Base-by-base conservation (phyloP, 768 basidiomycete genomes). In the Trametes cubensis region DNA sequence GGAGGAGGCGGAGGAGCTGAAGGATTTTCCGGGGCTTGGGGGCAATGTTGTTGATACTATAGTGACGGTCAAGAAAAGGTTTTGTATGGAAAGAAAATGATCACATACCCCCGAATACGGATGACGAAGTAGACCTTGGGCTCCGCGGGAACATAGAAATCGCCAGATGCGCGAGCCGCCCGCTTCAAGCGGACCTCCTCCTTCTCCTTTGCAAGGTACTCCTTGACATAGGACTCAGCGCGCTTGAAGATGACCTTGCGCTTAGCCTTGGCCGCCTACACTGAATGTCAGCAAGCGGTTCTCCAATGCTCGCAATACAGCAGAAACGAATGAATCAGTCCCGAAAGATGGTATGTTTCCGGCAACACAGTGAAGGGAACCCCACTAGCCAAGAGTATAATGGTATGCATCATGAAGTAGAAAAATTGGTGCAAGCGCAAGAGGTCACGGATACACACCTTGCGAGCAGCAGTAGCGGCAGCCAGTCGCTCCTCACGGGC, bases 21-120 rank as follows among this genome's bases (percentile, higher is more conserved):
- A 99, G 80, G 75, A 99, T 98, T 85, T 99, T 99, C 75, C 95
- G 90, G 72, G 97, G 97, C 81, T 99, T 99, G 62, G 97, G 97
- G 58, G 97, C 94, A 74, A 99, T 97, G 76, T 98, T 94, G 78
- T 98, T 98, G 83, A 99, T 95, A 96, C 97, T 95, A 67, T 11
- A 56, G 6, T 26, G 20, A n/a, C 28, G 30, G 49, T 65, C 48
- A 25, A 61, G 52, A n/a, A 30, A 38, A 41, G 17, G 51, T 23
- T 26, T 23, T 25, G 30, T 38, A 23, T 25, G 14, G 11, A 23
- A 41, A 17, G 65, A 21, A 48, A 21, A 26, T 10, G 15, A 83
- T n/a, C n/a, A n/a, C 92, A 75, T 72, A 95, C 94, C 94, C 96
- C 75, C 94, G 90, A 74, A 98, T 94, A 79, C 97, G 89, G 72